Conservation (phyloP, 1,139 yeast genomes). For the Blastobotrys capitulatus region DNA sequence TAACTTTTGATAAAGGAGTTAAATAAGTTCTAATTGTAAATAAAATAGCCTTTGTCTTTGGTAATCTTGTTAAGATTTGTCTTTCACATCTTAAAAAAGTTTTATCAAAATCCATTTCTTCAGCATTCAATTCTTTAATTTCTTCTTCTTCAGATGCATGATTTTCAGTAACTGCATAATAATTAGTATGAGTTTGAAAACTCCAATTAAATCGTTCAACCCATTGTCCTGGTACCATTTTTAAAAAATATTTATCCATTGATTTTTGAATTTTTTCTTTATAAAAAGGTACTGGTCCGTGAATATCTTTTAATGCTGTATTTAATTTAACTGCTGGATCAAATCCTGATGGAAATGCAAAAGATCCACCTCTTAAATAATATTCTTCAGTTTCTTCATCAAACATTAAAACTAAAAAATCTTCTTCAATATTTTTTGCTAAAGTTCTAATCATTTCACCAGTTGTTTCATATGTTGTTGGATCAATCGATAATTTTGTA, state of each 20-base stretch:
- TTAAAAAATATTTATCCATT: conserved; percentile 56
- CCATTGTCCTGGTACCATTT: conserved; percentile 47
- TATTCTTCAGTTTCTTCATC: conserved; percentile 55
- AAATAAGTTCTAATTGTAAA: conserved; percentile 63
- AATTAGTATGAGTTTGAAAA: conserved; percentile 49
- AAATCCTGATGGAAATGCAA: conserved; percentile 74
- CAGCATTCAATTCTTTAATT: conserved; percentile 37
- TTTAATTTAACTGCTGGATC: conserved; percentile 53
- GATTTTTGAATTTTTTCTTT: conserved; percentile 47
- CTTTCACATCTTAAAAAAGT: conserved; percentile 59
- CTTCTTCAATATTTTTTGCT: conserved; percentile 57
- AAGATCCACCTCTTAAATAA: conserved; percentile 55
- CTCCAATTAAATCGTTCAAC: conserved; percentile 60
- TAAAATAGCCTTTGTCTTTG: conserved; percentile 47
- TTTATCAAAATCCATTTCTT: conserved; percentile 48
- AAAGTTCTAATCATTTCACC: conserved; percentile 40
- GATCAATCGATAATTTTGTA: conserved; percentile 20
- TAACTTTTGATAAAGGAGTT: conserved; percentile 52
- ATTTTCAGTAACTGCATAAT: conserved; percentile 48
- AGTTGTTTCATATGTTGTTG: conserved; percentile 9
- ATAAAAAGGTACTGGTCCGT: conserved; percentile 61
- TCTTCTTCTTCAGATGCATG: conserved; percentile 35
- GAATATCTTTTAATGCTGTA: conserved; percentile 39
- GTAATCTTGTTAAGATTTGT: conserved; percentile 55
- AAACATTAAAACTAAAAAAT: conserved; percentile 51